Evolutionary conservation across 2,329 filamentous ascomycete species (phyloP).

Genomic region (Fusarium poae): DNA sequence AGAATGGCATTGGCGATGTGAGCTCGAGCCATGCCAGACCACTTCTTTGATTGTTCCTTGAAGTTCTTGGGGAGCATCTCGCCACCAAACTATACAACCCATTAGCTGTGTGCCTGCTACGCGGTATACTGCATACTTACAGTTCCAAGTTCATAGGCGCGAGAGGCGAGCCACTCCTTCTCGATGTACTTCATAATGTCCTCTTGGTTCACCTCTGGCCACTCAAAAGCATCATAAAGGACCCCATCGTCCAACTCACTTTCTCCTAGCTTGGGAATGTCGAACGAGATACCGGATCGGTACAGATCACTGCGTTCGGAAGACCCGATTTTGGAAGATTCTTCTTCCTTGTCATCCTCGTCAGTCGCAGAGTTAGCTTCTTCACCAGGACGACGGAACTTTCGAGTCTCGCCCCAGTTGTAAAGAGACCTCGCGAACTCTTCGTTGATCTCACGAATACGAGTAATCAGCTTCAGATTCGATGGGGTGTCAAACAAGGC

Average conservation of each 20-base stretch:
- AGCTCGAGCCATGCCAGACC: conserved; percentile 60
- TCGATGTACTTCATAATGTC: conserved; percentile 59
- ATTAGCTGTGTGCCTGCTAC: neutral
- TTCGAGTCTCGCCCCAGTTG: conserved; percentile 39
- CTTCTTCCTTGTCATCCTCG: neutral
- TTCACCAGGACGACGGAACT: neutral
- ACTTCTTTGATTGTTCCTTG: conserved; percentile 66
- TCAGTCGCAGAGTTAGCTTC: neutral
- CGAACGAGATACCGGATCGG: conserved; percentile 5
- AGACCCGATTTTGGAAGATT: neutral
- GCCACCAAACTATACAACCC: conserved; percentile 50
- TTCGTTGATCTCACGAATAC: conserved; percentile 56
- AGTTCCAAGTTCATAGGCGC: conserved; percentile 68
- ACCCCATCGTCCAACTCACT: conserved; percentile 46
- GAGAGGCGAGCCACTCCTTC: conserved; percentile 52
- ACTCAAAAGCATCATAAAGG: conserved; percentile 38
- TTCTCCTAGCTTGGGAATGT: conserved; percentile 26
- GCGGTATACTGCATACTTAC: conserved; percentile 45
- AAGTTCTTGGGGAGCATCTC: conserved; percentile 61
- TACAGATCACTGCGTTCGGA: neutral
- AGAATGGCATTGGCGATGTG: conserved; percentile 66
- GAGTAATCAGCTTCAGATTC: conserved; percentile 55
- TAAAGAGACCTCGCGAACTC: conserved; percentile 51
- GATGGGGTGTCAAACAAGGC: neutral
- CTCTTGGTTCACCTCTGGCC: conserved; percentile 16